Evolutionary conservation across 345 rosid genomes (phyloP), one percentile per base, ranked within the genome.

Genomic region (Bruguiera gymnorhiza): DNA sequence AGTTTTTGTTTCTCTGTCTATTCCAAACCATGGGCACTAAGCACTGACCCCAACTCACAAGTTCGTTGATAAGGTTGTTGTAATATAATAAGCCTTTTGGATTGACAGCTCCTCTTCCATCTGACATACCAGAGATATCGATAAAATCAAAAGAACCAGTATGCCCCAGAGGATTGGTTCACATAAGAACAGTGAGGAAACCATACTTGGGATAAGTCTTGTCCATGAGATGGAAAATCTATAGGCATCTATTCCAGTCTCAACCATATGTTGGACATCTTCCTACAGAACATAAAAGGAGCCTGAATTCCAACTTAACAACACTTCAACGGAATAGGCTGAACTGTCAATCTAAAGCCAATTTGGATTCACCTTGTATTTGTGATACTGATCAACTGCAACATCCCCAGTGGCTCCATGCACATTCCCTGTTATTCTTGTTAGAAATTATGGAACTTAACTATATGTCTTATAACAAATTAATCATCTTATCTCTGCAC

Each of bases 161-260:
- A 56, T 21, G 13, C 16, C 29, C 29, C 24, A 56, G 15, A 8
- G 26, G 23, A 23, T 56, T 56, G 30, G 15, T 24, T 56, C 6
- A 24, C 8, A 24, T 43, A 43, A 39, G 27, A 26, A 56, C 54
- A 52, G 54, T 21, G 43, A 62, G 24, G 55, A 65, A 24, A 57
- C 23, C 70, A 16, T 83, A 89, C 97, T 70, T 34, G 89, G 97
- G 58, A 89, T 83, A 60, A 91, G 89, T 72, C 95, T 87, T 27
- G 95, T 82, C 93, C 89, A 89, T 16, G 97, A 89, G 68, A 89
- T 89, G 68, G 93, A 91, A 76, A 87, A 89, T 73, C 89, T 84
- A 62, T 86, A 91, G 71, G 89, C 92, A 56, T 86, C 89, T 36
- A 89, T 73, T 23, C 88, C 87, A 19, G 78, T 78, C 24, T 82